A percentile compares a stretch with the other conserved stretches of the same genome.
phyloP scores from a whole-genome alignment of 1,284 basidiomycete genomes.

The Ceratobasidium sp. region DNA sequence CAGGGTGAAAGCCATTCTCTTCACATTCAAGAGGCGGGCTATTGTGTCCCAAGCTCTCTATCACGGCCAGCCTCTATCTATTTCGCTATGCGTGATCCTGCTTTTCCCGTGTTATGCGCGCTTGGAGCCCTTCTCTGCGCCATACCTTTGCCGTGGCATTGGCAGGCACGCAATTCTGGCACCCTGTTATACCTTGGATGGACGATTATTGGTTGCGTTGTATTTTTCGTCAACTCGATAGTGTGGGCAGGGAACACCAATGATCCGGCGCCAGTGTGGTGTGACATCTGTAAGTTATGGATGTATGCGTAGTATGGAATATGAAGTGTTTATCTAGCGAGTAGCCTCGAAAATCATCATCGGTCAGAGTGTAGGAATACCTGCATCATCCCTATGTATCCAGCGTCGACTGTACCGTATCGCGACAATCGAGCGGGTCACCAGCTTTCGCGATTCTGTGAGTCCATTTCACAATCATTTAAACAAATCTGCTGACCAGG shows the following conservation, averaged over 20 bases:
- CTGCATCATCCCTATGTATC: slow-evolving; percentile 61
- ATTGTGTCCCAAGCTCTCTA: not conserved
- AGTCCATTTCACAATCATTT: slow-evolving; percentile 36
- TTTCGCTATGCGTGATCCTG: slow-evolving; percentile 15
- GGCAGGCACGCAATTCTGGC: too few relatives aligned
- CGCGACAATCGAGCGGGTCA: slow-evolving; percentile 54
- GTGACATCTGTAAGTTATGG: slow-evolving; percentile 71
- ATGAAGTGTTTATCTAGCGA: slow-evolving; percentile 20
- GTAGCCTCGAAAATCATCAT: slow-evolving; percentile 51
- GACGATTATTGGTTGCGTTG: slow-evolving; percentile 66
- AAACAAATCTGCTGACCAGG: not conserved
- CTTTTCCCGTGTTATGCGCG: slow-evolving; percentile 57
- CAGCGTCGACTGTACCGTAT: slow-evolving; percentile 64
- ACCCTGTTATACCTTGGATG: slow-evolving; percentile 74
- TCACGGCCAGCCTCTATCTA: not conserved
- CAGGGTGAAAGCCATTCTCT: not conserved
- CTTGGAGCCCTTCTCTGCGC: slow-evolving; percentile 62
- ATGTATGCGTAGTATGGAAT: slow-evolving; percentile 15
- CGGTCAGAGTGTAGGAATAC: slow-evolving; percentile 57
- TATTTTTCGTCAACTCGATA: slow-evolving; percentile 70
- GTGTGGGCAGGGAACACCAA: slow-evolving; percentile 71
- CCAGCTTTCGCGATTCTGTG: slow-evolving; percentile 48
- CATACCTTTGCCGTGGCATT: slow-evolving; percentile 69
- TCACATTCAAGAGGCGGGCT: not conserved
- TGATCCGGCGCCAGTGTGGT: slow-evolving; percentile 72